Conservation (phyloP, 2,329 filamentous ascomycete species). For the Claviceps sp. region DNA sequence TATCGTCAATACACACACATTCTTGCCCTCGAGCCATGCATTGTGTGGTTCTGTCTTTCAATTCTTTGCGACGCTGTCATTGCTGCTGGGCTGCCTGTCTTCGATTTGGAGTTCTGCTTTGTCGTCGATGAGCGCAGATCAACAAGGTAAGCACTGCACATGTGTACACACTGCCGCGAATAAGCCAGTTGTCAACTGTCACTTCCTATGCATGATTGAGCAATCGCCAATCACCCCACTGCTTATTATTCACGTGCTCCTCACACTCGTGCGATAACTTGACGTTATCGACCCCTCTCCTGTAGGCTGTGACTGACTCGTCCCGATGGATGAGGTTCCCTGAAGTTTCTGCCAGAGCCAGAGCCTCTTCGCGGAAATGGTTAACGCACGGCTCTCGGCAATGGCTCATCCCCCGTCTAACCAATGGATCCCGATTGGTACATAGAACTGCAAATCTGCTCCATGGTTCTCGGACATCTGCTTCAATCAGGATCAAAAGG, state of each 20-base stretch:
- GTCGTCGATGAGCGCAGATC: neutral
- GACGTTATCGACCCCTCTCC: too few relatives aligned
- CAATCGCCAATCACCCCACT: too few relatives aligned
- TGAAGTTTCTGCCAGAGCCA: neutral
- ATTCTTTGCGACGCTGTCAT: neutral
- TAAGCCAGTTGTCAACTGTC: too few relatives aligned
- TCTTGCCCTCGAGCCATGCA: too few relatives aligned
- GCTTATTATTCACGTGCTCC: too few relatives aligned
- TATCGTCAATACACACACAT: too few relatives aligned
- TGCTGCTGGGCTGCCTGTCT: neutral
- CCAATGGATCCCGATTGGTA: neutral
- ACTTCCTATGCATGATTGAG: too few relatives aligned
- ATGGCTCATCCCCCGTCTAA: neutral
- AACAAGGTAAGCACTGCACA: neutral
- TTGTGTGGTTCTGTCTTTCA: too few relatives aligned
- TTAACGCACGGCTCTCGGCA: neutral
- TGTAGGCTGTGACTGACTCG: neutral
- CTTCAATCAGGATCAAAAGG: neutral
- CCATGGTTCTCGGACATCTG: neutral
- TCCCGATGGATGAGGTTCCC: neutral
- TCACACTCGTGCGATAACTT: too few relatives aligned
- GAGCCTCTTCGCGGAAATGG: neutral
- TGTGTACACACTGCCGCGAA: too few relatives aligned
- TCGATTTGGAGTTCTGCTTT: neutral
- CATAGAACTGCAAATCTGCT: neutral